These are phyloP conservation scores for Kwoniella sp. DNA, from an alignment of 768 basidiomycete species.

Conservation along the genomic window DNA sequence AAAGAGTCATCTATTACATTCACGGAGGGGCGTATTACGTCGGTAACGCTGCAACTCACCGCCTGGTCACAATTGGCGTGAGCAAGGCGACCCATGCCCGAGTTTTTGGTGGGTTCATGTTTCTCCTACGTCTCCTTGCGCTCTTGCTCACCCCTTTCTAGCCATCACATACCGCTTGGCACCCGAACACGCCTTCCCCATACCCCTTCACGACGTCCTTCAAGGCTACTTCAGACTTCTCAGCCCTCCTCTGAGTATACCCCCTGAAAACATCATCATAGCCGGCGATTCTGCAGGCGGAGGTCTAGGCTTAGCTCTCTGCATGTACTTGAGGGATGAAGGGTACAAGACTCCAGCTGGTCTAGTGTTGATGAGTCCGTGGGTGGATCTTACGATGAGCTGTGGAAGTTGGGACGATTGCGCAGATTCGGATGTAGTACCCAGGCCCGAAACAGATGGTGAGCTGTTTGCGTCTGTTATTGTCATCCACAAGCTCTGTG, in stretches of 20 bases:
- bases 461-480: conserved; percentile 24
- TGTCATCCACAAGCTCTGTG: too few relatives aligned
- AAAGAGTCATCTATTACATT: conserved; percentile 85
- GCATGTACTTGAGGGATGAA: conserved; percentile 95
- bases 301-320: conserved; percentile 75
- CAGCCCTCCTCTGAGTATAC: conserved; percentile 78
- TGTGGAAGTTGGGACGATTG: conserved; percentile 99
- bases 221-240: conserved; percentile 81
- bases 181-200: conserved; percentile 91
- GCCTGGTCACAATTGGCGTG: conserved; percentile 84
- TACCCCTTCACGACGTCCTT: conserved; percentile 82
- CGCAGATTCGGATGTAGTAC: conserved; percentile 58
- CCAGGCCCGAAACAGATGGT: conserved; percentile 53
- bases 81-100: conserved; percentile 85
- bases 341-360: conserved; percentile 79
- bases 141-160: too few relatives aligned
- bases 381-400: conserved; percentile 97
- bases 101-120: conserved; percentile 68
- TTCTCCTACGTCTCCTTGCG: too few relatives aligned
- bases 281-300: conserved; percentile 93
- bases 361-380: conserved; percentile 86
- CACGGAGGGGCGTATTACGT: conserved; percentile 96
- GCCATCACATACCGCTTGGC: conserved; percentile 93
- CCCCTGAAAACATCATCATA: conserved; percentile 75
- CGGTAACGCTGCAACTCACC: conserved; percentile 86